phyloP scores from a whole-genome alignment of 179 eudicot species.

The Silene coronaria region DNA sequence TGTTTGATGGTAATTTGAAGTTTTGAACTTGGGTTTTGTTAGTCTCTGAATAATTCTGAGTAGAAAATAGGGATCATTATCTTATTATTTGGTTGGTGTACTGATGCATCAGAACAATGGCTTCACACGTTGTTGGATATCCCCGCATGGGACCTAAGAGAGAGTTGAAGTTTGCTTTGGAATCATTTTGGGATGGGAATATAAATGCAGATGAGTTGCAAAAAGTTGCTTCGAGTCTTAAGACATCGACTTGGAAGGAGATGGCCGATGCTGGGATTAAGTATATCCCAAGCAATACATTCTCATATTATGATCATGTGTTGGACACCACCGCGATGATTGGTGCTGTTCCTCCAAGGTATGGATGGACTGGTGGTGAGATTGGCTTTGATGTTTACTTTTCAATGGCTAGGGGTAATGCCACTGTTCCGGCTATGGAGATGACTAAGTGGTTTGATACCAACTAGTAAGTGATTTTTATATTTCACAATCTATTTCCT shows the following conservation, averaged over 20 bases:
- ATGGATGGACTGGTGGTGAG: conserved; percentile 70
- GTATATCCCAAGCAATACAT: conserved; percentile 73
- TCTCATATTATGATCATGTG: conserved; percentile 69
- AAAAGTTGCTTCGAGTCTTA: conserved; percentile 49
- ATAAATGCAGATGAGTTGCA: conserved; percentile 55
- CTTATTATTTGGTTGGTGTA: conserved; percentile 11
- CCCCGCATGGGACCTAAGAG: conserved; percentile 89
- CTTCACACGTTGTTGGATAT: conserved; percentile 71
- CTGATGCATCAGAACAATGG: conserved; percentile 45
- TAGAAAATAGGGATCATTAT: not conserved
- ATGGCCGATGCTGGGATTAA: conserved; percentile 68
- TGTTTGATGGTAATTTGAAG: not conserved
- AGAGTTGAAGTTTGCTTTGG: conserved; percentile 68
- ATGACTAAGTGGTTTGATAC: conserved; percentile 92
- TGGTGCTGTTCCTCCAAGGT: conserved; percentile 72
- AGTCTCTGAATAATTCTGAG: not conserved
- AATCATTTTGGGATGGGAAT: conserved; percentile 77
- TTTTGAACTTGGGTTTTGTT: not conserved
- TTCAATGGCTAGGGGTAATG: conserved; percentile 81
- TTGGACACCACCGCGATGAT: conserved; percentile 72
- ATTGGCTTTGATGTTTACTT: conserved; percentile 64
- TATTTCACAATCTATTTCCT: not conserved
- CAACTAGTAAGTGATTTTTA: conserved; percentile 57
- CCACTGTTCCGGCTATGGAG: conserved; percentile 72
- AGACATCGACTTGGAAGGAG: conserved; percentile 61